Evolutionary conservation across 2,329 filamentous ascomycete genomes (phyloP).

Genomic region (Epichloe glyceriae): DNA sequence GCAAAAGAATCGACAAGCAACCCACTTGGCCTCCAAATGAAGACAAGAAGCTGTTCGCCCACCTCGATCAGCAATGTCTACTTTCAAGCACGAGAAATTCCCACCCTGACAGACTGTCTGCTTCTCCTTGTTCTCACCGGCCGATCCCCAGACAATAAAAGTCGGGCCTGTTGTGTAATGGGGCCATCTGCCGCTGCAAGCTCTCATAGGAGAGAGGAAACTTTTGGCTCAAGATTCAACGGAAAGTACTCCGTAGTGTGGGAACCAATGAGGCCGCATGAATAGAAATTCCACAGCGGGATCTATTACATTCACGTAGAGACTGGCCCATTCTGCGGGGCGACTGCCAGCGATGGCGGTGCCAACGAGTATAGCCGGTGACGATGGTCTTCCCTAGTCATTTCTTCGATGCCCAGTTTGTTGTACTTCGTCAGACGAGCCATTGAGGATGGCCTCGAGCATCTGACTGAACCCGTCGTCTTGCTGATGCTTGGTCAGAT

Average conservation of each 20-base stretch:
- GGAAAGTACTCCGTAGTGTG: too few relatives aligned
- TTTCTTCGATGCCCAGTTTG: background rate
- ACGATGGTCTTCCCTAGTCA: background rate
- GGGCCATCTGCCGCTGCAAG: background rate
- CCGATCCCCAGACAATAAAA: background rate
- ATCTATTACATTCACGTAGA: background rate
- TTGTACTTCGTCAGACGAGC: constrained; percentile 8
- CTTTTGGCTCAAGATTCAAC: background rate
- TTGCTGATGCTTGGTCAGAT: constrained; percentile 4
- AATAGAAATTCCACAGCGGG: too few relatives aligned
- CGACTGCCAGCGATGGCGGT: background rate
- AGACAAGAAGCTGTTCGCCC: background rate
- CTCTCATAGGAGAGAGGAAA: background rate
- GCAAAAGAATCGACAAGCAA: too few relatives aligned
- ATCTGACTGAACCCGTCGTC: constrained; percentile 8
- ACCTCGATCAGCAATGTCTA: background rate
- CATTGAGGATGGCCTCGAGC: constrained; percentile 9
- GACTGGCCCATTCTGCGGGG: background rate
- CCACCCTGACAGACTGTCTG: background rate
- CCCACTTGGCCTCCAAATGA: background rate
- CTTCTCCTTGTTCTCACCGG: background rate
- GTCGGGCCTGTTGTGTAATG: background rate
- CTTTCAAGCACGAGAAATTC: background rate
- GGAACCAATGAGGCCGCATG: too few relatives aligned
- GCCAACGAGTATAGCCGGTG: background rate